Evolutionary conservation across 2,329 filamentous ascomycete genomes (phyloP).

Genomic region (Trichoderma arundinaceum): DNA sequence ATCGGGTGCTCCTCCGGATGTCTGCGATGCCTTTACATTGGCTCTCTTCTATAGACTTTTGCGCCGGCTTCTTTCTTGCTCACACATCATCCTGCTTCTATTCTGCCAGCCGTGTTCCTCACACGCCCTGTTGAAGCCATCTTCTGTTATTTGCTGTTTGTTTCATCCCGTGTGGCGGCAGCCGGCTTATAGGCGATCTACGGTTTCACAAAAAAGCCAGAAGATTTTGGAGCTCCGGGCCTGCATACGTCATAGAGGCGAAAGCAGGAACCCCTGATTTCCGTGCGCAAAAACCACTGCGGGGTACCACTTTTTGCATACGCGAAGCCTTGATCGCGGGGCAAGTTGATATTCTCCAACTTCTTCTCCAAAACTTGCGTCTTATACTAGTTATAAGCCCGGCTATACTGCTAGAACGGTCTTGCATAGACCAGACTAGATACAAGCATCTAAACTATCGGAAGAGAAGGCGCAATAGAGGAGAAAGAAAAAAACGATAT

Average conservation of each 20-base stretch:
- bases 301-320: conserved; percentile 10
- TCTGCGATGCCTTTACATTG: conserved; percentile 4
- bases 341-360: background rate
- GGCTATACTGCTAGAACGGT: no score
- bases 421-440: background rate
- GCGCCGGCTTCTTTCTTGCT: background rate
- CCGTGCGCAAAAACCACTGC: conserved; percentile 2
- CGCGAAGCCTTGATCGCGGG: conserved; percentile 14
- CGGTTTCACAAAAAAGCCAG: no score
- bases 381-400: no score
- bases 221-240: no score
- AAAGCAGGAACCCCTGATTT: background rate
- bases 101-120: no score
- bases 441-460: background rate
- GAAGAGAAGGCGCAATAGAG: background rate
- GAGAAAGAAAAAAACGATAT: background rate
- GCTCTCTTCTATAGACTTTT: background rate
- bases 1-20: conserved; percentile 9
- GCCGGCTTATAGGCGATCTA: background rate
- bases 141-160: background rate
- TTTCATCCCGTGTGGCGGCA: background rate
- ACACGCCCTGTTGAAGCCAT: background rate
- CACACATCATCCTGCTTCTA: background rate
- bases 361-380: no score
- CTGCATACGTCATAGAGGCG: background rate